Percentiles rank a stretch among this genome's conserved stretches.
These are phyloP conservation scores for Trichoderma breve DNA, from an alignment of 2,329 filamentous ascomycete genomes.

Conservation along the genomic window DNA sequence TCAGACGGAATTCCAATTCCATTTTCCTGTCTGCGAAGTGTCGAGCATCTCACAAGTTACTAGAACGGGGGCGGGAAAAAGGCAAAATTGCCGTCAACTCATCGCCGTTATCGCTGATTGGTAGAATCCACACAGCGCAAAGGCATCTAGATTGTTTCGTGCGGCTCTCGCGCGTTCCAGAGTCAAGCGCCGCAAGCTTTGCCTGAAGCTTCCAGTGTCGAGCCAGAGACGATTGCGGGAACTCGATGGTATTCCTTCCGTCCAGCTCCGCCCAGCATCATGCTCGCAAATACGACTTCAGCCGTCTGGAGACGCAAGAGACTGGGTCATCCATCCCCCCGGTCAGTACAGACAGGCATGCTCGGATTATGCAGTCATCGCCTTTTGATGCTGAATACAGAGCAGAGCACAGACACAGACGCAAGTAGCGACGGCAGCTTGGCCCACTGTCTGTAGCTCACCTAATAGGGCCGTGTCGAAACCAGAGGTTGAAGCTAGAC, in stretches of 20 bases:
- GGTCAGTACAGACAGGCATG: background rate
- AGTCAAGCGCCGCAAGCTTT: background rate
- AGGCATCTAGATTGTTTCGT: background rate
- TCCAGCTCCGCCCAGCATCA: background rate
- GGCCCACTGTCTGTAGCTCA: background rate
- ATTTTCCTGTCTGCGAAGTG: background rate
- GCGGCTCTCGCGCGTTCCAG: constrained; percentile 3
- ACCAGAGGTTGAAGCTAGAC: background rate
- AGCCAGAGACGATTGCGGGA: background rate
- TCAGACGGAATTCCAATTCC: background rate
- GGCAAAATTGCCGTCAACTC: background rate
- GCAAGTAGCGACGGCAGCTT: background rate
- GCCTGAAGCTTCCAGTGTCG: background rate
- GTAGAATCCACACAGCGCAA: background rate
- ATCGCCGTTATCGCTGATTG: background rate
- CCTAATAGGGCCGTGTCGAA: background rate
- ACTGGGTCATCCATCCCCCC: background rate
- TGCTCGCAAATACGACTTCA: background rate
- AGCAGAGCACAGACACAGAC: background rate
- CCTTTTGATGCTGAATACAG: background rate
- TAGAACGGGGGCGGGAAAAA: background rate
- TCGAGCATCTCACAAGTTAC: background rate
- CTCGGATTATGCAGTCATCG: background rate
- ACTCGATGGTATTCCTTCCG: background rate
- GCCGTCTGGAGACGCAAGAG: background rate